Evolutionary conservation across 768 basidiomycete genomes (phyloP).

Genomic region (Podaxis pistillaris): DNA sequence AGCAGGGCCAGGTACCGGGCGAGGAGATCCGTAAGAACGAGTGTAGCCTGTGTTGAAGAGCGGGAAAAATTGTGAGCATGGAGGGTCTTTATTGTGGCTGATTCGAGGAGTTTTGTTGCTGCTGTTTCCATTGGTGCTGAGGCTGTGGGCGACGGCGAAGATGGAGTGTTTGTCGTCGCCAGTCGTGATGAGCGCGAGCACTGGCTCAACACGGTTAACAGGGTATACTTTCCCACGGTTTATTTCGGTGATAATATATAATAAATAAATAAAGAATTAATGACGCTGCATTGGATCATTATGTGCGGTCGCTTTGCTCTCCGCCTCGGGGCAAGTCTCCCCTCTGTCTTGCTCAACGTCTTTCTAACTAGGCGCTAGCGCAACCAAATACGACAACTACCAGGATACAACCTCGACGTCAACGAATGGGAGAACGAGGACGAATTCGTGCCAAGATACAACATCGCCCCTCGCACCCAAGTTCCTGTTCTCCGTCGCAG

Average conservation of each 20-base stretch:
- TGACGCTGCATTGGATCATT: background rate
- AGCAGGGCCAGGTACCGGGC: conserved; percentile 71
- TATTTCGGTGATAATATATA: background rate
- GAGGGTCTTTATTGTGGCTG: conserved; percentile 64
- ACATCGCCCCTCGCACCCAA: conserved; percentile 79
- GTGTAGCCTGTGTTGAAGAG: conserved; percentile 69
- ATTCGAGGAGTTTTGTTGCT: conserved; percentile 62
- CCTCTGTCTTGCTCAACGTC: background rate
- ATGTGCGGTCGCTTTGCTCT: conserved; percentile 72
- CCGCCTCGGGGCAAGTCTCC: conserved; percentile 32
- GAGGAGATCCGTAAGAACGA: conserved; percentile 72
- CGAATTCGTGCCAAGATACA: conserved; percentile 66
- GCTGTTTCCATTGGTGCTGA: conserved; percentile 46
- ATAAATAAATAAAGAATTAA: background rate
- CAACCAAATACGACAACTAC: conserved; percentile 41
- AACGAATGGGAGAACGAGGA: conserved; percentile 63
- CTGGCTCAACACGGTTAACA: background rate
- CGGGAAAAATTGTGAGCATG: conserved; percentile 79
- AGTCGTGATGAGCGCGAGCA: conserved; percentile 15
- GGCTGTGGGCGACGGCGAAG: conserved; percentile 14
- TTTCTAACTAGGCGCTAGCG: conserved; percentile 25
- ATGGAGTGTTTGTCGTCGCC: conserved; percentile 23
- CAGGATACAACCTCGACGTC: conserved; percentile 41
- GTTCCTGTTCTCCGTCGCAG: conserved; percentile 69
- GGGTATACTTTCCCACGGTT: conserved; percentile 22